Evolutionary conservation across 2,329 filamentous ascomycete genomes (phyloP).

Genomic region (Alternaria hordeiaustralica): DNA sequence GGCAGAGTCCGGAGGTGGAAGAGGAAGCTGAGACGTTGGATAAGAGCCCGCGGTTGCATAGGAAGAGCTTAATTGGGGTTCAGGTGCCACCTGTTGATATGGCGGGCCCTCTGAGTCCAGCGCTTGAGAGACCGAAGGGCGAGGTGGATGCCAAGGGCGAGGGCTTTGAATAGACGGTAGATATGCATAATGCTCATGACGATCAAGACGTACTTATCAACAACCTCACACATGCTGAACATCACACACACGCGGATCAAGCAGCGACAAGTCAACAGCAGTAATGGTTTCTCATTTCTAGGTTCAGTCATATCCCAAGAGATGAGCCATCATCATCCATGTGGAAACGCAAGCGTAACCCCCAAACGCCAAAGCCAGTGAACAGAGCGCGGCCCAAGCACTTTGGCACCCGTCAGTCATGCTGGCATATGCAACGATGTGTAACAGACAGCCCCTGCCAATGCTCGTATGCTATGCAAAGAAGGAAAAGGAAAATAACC

Average conservation of each 20-base stretch:
- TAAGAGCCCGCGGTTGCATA: slow-evolving; percentile 44
- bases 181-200: slow-evolving; percentile 8
- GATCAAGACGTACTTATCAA: background rate
- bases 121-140: slow-evolving; percentile 32
- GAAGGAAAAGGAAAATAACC: slow-evolving; percentile 20
- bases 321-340: background rate
- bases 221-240: background rate
- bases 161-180: slow-evolving; percentile 37
- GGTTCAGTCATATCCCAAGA: background rate
- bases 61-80: slow-evolving; percentile 52
- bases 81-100: slow-evolving; percentile 34
- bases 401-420: slow-evolving; percentile 43
- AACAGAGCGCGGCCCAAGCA: slow-evolving; percentile 43
- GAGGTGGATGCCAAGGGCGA: slow-evolving; percentile 34
- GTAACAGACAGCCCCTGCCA: slow-evolving; percentile 17
- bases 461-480: slow-evolving; percentile 45
- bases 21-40: slow-evolving; percentile 48
- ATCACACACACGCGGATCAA: background rate
- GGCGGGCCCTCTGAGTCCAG: slow-evolving; percentile 38
- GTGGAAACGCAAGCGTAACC: background rate
- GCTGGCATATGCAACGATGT: slow-evolving; percentile 33
- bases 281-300: background rate
- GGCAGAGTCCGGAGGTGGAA: slow-evolving; percentile 37
- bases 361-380: slow-evolving; percentile 38
- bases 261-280: background rate